A percentile compares a stretch with the other conserved stretches of the same genome.
Evolutionary conservation across 345 rosid species (phyloP).

Genomic region (Geranium rotundifolium): DNA sequence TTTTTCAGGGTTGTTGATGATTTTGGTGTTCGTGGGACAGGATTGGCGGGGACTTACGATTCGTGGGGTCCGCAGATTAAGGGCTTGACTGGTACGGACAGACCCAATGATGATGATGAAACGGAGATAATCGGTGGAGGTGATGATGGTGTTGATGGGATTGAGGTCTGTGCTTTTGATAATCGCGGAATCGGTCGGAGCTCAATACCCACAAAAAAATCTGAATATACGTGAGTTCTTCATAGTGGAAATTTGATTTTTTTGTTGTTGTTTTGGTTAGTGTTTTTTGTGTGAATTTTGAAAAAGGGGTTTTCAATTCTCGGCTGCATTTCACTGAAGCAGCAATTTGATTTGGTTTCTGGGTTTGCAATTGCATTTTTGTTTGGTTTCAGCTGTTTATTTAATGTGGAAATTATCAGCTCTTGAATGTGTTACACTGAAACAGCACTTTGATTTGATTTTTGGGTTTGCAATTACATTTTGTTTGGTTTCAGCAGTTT

Average conservation of each 20-base stretch:
- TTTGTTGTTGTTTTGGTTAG: not conserved
- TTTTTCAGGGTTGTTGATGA: conserved; percentile 2
- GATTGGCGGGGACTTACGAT: conserved; percentile 88
- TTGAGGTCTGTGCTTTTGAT: conserved; percentile 85
- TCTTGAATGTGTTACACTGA: too few species aligned
- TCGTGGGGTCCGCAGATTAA: conserved; percentile 85
- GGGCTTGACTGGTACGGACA: conserved; percentile 50
- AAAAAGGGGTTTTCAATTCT: too few species aligned
- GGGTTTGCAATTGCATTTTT: too few species aligned
- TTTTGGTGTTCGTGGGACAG: conserved; percentile 21
- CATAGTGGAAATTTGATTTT: not conserved
- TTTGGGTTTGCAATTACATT: too few species aligned
- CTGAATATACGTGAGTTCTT: conserved; percentile 64
- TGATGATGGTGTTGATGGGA: conserved; percentile 16
- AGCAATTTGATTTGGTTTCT: too few species aligned
- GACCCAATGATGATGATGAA: conserved; percentile 34
- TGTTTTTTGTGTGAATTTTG: not conserved
- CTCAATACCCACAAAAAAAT: conserved; percentile 55
- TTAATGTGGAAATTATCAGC: too few species aligned
- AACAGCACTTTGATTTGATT: too few species aligned
- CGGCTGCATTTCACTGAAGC: too few species aligned
- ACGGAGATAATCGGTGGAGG: not conserved
- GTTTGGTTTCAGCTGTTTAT: too few species aligned
- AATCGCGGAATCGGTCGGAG: conserved; percentile 97
- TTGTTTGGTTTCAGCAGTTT: too few species aligned